Conservation (phyloP, 805 yeast species). For the Spathaspora passalidarum region DNA sequence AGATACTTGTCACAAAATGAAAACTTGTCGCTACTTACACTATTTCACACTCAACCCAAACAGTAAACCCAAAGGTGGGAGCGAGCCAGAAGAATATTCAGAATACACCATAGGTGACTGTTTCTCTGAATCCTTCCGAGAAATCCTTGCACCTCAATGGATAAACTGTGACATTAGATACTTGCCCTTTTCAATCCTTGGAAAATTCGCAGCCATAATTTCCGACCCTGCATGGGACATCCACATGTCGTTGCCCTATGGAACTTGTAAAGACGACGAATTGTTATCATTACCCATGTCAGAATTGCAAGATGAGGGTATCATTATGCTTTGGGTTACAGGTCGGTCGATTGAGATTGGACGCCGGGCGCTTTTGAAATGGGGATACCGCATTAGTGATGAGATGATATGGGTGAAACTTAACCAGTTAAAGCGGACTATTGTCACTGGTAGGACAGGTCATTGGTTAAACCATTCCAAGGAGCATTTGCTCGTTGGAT, state of each 20-base stretch:
- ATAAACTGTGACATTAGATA: conserved; percentile 78
- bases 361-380: conserved; percentile 63
- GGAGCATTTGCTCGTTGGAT: conserved; percentile 83
- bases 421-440: conserved; percentile 82
- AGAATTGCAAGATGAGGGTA: conserved; percentile 77
- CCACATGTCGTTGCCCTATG: conserved; percentile 81
- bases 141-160: conserved; percentile 68
- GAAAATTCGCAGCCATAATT: conserved; percentile 77
- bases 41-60: conserved; percentile 53
- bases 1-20: conserved; percentile 89
- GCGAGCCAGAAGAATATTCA: conserved; percentile 8
- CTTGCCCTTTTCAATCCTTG: conserved; percentile 67
- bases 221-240: conserved; percentile 98
- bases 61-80: neutral
- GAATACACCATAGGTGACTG: conserved; percentile 53
- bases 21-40: conserved; percentile 77
- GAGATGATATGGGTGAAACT: conserved; percentile 90
- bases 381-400: conserved; percentile 81
- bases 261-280: conserved; percentile 76
- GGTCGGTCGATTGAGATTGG: conserved; percentile 92
- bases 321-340: conserved; percentile 88
- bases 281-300: conserved; percentile 63
- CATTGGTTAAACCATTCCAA: conserved; percentile 96
- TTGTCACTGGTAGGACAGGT: conserved; percentile 94
- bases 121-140: conserved; percentile 31